Percentiles rank a stretch among this genome's conserved stretches.
phyloP scores from a whole-genome alignment of 2,329 filamentous ascomycete species.

The Neonectria faginata region DNA sequence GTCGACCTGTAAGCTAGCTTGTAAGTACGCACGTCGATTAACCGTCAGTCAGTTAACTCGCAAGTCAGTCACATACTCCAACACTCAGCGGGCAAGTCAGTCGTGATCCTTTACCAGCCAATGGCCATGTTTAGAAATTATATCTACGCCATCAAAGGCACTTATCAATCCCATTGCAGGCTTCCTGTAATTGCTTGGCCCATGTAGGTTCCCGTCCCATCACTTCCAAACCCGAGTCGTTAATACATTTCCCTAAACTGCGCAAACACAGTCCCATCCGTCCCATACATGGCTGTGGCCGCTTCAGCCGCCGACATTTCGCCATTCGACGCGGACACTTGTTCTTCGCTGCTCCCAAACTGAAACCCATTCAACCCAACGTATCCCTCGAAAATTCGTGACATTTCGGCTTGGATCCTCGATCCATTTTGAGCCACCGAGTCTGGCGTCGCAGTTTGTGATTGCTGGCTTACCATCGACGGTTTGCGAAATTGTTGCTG shows the following conservation, averaged over 20 bases:
- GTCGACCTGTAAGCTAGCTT: too few relatives aligned
- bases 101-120: not conserved
- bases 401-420: conserved; percentile 66
- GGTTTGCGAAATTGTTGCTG: conserved; percentile 47
- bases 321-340: conserved; percentile 37
- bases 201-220: not conserved
- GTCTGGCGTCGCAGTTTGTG: conserved; percentile 39
- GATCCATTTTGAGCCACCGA: conserved; percentile 57
- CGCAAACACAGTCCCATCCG: conserved; percentile 31
- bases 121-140: not conserved
- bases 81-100: too few relatives aligned
- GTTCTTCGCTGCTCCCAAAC: conserved; percentile 45
- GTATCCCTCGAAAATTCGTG: conserved; percentile 57
- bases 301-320: conserved; percentile 43
- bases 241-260: conserved; percentile 35
- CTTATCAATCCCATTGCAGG: conserved; percentile 3
- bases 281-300: conserved; percentile 38
- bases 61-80: too few relatives aligned
- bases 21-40: too few relatives aligned
- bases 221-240: conserved; percentile 8
- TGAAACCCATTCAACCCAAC: conserved; percentile 52
- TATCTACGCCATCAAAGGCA: conserved; percentile 4
- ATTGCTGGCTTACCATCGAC: conserved; percentile 43
- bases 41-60: too few relatives aligned
- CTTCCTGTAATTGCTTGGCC: not conserved